Evolutionary conservation across 371 early-diverging fungal species (phyloP).

Genomic region (Mucor sp.): DNA sequence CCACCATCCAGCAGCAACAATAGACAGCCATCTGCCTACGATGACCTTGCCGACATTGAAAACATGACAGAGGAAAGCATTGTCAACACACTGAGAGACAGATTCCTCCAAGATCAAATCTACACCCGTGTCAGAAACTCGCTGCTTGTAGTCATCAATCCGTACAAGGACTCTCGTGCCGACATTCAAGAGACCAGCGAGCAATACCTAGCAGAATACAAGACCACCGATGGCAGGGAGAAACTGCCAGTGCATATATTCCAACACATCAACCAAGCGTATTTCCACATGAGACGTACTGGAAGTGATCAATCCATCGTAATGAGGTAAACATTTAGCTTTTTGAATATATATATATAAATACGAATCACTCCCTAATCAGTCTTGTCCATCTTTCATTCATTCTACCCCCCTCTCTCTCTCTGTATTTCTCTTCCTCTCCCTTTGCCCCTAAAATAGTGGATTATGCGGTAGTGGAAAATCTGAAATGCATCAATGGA

Average conservation of each 20-base stretch:
- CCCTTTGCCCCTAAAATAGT: constrained; percentile 38
- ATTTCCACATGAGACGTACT: constrained; percentile 48
- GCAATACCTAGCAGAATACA: constrained; percentile 44
- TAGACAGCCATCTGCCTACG: constrained; percentile 4
- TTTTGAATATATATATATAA: not conserved
- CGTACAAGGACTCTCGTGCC: constrained; percentile 53
- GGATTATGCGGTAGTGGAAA: constrained; percentile 89
- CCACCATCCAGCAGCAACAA: not conserved
- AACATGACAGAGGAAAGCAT: constrained; percentile 52
- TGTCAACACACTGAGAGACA: constrained; percentile 54
- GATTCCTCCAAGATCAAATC: constrained; percentile 59
- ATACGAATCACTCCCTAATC: too few relatives aligned
- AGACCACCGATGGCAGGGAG: constrained; percentile 31
- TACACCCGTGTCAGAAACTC: constrained; percentile 70
- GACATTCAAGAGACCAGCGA: constrained; percentile 49
- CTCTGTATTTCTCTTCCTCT: too few relatives aligned
- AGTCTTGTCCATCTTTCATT: too few relatives aligned
- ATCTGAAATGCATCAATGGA: constrained; percentile 66
- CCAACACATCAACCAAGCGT: constrained; percentile 44
- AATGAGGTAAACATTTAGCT: constrained; percentile 27
- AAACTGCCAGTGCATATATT: constrained; percentile 40
- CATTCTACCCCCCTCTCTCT: too few relatives aligned
- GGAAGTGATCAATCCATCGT: constrained; percentile 45
- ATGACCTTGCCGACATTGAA: constrained; percentile 46
- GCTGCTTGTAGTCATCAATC: constrained; percentile 48